These are phyloP conservation scores for Capsella rubella DNA, from an alignment of 441 rosid genomes.

Conservation along the genomic window DNA sequence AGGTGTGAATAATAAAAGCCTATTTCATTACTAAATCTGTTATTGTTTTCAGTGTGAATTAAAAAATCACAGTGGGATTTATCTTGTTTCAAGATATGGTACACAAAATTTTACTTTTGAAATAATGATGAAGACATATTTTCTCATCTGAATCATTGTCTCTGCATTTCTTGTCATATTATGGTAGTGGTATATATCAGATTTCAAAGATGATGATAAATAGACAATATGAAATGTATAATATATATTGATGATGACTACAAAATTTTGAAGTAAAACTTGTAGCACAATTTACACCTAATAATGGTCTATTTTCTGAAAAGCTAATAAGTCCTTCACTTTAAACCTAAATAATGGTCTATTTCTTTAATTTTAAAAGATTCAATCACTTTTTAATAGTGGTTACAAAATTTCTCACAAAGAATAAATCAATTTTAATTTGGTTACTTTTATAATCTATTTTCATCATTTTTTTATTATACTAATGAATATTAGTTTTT, in stretches of 20 bases:
- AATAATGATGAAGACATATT: not conserved
- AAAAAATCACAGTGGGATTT: not conserved
- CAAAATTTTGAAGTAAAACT: not conserved
- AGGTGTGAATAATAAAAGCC: constrained; percentile 32
- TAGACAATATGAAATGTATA: no score
- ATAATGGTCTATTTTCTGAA: not conserved
- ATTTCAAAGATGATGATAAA: no score
- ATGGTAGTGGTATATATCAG: no score
- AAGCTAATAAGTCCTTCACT: not conserved
- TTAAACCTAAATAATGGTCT: not conserved
- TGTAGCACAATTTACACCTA: not conserved
- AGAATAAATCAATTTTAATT: not conserved
- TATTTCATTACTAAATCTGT: constrained; percentile 27
- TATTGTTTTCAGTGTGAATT: constrained; percentile 7
- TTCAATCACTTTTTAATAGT: not conserved
- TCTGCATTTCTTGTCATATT: no score
- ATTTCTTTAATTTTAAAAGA: not conserved
- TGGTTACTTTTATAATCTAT: not conserved
- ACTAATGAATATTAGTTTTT: no score
- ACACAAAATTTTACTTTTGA: constrained; percentile 21
- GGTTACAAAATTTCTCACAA: not conserved
- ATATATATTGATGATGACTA: not conserved
- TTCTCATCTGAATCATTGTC: not conserved
- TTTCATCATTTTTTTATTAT: no score
- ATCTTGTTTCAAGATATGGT: constrained; percentile 27